Conservation (phyloP, 441 rosid species). For the Codiaeum variegatum region DNA sequence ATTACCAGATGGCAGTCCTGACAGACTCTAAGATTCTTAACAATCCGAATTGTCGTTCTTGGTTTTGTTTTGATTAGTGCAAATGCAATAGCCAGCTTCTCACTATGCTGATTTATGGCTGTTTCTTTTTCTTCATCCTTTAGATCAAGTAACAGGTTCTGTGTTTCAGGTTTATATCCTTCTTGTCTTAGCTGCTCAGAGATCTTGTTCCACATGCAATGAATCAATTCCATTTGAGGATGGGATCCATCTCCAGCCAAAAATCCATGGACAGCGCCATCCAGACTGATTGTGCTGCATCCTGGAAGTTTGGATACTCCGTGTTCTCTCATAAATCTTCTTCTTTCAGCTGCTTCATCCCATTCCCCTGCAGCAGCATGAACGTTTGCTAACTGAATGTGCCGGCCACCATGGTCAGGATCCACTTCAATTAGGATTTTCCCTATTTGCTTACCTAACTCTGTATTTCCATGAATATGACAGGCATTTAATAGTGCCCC, state of each 20-base stretch:
- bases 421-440: constrained; percentile 39
- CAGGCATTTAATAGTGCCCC: constrained; percentile 67
- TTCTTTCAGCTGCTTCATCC: constrained; percentile 55
- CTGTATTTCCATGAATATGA: constrained; percentile 45
- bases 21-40: constrained; percentile 72
- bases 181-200: constrained; percentile 40
- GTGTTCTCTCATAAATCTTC: constrained; percentile 44
- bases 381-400: constrained; percentile 62
- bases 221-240: constrained; percentile 43
- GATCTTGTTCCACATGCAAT: constrained; percentile 45
- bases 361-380: constrained; percentile 70
- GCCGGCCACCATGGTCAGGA: constrained; percentile 60
- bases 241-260: constrained; percentile 58
- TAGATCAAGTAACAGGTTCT: constrained; percentile 47
- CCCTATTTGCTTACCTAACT: constrained; percentile 54
- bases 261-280: constrained; percentile 56
- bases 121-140: constrained; percentile 64
- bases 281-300: constrained; percentile 58
- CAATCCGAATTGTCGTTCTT: constrained; percentile 40
- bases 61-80: constrained; percentile 54
- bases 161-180: constrained; percentile 44
- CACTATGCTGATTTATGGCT: constrained; percentile 60
- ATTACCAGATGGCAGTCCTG: constrained; percentile 69
- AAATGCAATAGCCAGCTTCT: constrained; percentile 67
- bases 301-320: constrained; percentile 68